phyloP scores from a whole-genome alignment of 1,139 yeast genomes.

The Suhomyces bokatorum region DNA sequence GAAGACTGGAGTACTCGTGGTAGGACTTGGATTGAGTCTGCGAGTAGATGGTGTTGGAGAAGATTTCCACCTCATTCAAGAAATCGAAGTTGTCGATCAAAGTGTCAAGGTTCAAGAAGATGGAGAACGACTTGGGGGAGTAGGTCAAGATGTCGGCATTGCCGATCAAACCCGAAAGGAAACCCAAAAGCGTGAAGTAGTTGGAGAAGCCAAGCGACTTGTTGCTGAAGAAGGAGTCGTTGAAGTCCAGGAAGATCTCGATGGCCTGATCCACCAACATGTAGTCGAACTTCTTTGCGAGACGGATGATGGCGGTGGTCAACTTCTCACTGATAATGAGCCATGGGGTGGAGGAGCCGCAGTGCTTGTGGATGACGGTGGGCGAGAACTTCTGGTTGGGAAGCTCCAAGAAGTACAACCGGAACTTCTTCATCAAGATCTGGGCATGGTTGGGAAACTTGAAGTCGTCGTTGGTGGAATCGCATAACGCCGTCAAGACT shows the following conservation, averaged over 20 bases:
- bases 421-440: conserved; percentile 52
- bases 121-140: conserved; percentile 30
- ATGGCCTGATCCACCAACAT: conserved; percentile 29
- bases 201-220: conserved; percentile 31
- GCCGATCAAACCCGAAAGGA: conserved; percentile 42
- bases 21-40: conserved; percentile 14
- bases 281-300: conserved; percentile 35
- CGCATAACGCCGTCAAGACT: conserved; percentile 65
- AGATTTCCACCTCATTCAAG: conserved; percentile 39
- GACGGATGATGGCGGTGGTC: conserved; percentile 38
- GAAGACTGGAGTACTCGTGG: conserved; percentile 25
- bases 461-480: conserved; percentile 46
- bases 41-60: conserved; percentile 29
- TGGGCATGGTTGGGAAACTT: conserved; percentile 49
- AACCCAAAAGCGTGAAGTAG: conserved; percentile 49
- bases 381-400: conserved; percentile 49
- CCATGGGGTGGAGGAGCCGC: conserved; percentile 40
- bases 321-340: conserved; percentile 35
- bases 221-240: conserved; percentile 25
- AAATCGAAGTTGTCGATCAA: conserved; percentile 44
- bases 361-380: conserved; percentile 22
- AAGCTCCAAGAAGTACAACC: conserved; percentile 59
- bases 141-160: conserved; percentile 35
- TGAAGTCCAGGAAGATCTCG: conserved; percentile 32
- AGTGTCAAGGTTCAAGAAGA: conserved; percentile 38